Conservation (phyloP, 2,329 filamentous ascomycete species). For the Xylariales sp. region DNA sequence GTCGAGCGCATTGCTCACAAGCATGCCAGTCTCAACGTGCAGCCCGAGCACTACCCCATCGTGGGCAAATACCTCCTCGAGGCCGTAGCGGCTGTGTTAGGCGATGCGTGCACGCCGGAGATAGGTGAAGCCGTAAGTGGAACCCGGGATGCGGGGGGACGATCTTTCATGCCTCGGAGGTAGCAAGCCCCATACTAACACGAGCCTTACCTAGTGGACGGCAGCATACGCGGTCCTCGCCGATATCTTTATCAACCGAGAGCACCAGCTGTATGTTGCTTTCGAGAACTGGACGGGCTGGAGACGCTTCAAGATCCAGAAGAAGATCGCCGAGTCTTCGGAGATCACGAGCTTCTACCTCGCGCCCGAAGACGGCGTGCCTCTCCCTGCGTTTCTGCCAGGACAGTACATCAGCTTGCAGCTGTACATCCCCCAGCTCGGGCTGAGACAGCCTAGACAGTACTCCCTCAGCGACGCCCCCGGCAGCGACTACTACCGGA, state of each 20-base stretch:
- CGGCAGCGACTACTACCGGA: constrained; percentile 69
- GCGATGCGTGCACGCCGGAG: constrained; percentile 72
- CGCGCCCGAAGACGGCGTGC: constrained; percentile 67
- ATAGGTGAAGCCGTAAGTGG: constrained; percentile 67
- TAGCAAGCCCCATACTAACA: constrained; percentile 4
- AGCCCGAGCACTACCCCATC: constrained; percentile 75
- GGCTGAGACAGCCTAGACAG: constrained; percentile 77
- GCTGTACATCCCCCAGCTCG: constrained; percentile 69
- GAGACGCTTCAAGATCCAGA: constrained; percentile 66
- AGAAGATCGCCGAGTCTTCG: constrained; percentile 70
- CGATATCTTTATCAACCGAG: constrained; percentile 74
- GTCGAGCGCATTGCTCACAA: constrained; percentile 80
- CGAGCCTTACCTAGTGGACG: constrained; percentile 62
- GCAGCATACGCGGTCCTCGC: constrained; percentile 79
- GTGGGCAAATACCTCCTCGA: constrained; percentile 76
- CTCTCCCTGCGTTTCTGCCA: constrained; percentile 71
- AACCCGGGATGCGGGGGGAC: background rate
- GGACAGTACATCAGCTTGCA: constrained; percentile 80
- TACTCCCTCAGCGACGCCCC: constrained; percentile 77
- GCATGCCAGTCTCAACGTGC: constrained; percentile 77
- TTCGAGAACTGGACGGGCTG: constrained; percentile 59
- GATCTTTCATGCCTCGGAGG: background rate
- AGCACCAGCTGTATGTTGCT: constrained; percentile 69
- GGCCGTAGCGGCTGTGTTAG: constrained; percentile 75
- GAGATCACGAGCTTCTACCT: constrained; percentile 78